Evolutionary conservation across 805 yeast genomes (phyloP), one percentile per base, ranked within the genome.

Genomic region (Yamadazyma nakazawae): DNA sequence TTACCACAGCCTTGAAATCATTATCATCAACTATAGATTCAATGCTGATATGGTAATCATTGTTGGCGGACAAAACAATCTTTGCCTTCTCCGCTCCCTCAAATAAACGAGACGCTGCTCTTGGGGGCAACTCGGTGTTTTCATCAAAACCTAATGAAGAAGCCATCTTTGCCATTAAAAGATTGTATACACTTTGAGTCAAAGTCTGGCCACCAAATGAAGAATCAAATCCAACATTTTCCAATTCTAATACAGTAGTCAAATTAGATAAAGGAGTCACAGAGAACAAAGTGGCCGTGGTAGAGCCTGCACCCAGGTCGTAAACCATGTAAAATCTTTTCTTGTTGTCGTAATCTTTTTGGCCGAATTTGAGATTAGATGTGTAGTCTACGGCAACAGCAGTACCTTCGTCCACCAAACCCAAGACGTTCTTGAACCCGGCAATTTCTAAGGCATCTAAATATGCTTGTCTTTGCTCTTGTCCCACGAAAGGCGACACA

Each of bases 301-400:
- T 86, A 0, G 96, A 84, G 1, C 96, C 96, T 5, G 96, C 92
- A 40, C 99, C 99, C 79, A 87, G 79, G 63, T 94, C 99, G 61
- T 84, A 89, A 31, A 94, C 77, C 42, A 89, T 61, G 60, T 87
- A 87, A 57, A 81, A 76, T 55, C 80, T 80, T 46, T 73, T 76
- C 25, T 49, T 54, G 31, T 54, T 65, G 32, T 61, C 55, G 46
- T 58, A 64, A 39, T 68, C 68, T 2, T 72, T 75, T 17, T 59
- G 55, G 2, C 62, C 63, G 6, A 63, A 59, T 31, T 66, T 64
- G 50, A 77, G 77, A 38, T 78, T 75, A 28, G 86, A 74, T 1
- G 88, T 88, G 62, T 81, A 91, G 58, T 89, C 88, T 37, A 88
- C 66, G 1, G 96, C 96, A 13, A 88, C 89, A 2, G 98, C 94